Evolutionary conservation across 83 land plant species (phyloP), one percentile per base, ranked within the genome.

Genomic region (Picea mariana): DNA sequence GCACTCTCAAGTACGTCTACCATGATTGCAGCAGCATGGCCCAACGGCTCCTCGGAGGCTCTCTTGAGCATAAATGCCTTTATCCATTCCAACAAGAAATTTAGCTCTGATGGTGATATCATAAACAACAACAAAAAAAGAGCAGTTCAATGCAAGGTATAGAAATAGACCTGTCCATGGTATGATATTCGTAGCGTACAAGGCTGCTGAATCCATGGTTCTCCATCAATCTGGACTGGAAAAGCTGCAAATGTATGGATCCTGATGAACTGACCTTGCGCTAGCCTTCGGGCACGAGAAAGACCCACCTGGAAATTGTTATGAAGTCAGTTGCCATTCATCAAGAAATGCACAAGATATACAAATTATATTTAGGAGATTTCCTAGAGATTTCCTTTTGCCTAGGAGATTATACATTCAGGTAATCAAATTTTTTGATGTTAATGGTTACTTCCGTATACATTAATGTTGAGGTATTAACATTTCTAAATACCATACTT

Each of bases 191-290:
- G 94, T 24, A 92, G 60, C 42, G 85, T 80, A 12, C 91, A 86
- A 78, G 94, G 88, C 44, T 86, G 88, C 69, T 93, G 95, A 59
- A 95, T 91, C 87, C 90, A 95, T 44, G 97, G 97, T 64, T 95
- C 97, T 49, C 97, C 97, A 84, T 95, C 97, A 47, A 95, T 85
- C 78, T 95, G 97, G 13, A 95, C 92, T 20, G 97, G 97, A 69
- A 91, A 90, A 23, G 88, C 85, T 78, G 86, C 80, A 26, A 83
- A 87, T 20, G 84, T 72, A 55, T 89, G 86, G 63, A 93, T 80
- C 79, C 79, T 87, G 61, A 95, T 87, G 18, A 67, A 62, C 52
- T 75, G 72, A 16, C 97, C 97, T 83, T 95, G 97, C 17, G 92
- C 95, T 62, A 95, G 72, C 77, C 97, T 93, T 40, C 87, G 85